Conservation (phyloP, 2,329 filamentous ascomycete genomes). For the Ceratocystis huliohia region DNA sequence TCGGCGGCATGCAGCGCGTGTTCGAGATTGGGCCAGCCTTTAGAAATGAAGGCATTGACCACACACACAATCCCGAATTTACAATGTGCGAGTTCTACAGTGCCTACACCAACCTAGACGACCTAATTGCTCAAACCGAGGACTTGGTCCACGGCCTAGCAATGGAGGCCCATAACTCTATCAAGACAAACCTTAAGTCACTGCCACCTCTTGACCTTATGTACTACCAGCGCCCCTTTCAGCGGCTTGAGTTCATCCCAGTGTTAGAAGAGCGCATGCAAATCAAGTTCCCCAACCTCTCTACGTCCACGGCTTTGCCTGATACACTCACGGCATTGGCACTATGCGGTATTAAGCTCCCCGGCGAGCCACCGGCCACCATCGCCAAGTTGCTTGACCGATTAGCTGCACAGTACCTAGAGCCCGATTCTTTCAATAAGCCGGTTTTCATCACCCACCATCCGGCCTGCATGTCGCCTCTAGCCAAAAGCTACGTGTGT, state of each 20-base stretch:
- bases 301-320: constrained; percentile 40
- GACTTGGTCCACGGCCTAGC: constrained; percentile 51
- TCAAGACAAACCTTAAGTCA: constrained; percentile 34
- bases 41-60: constrained; percentile 83
- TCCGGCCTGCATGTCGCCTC: constrained; percentile 78
- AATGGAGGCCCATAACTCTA: constrained; percentile 36
- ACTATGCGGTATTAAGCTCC: constrained; percentile 51
- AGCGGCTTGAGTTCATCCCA: constrained; percentile 67
- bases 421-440: constrained; percentile 52
- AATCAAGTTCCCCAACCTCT: constrained; percentile 52
- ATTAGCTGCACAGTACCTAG: constrained; percentile 63
- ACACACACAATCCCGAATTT: constrained; percentile 93
- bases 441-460: constrained; percentile 85
- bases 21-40: constrained; percentile 92
- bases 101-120: constrained; percentile 63
- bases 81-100: constrained; percentile 96
- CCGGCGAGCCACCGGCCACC: constrained; percentile 49
- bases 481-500: constrained; percentile 76
- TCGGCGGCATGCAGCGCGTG: constrained; percentile 76
- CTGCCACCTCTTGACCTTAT: constrained; percentile 38
- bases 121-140: constrained; percentile 66
- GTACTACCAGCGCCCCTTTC: constrained; percentile 43
- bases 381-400: constrained; percentile 64
- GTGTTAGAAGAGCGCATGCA: constrained; percentile 58
- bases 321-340: constrained; percentile 41